Evolutionary conservation across 176 grass and related monocot genomes (phyloP).

Genomic region (Oryza nivara): DNA sequence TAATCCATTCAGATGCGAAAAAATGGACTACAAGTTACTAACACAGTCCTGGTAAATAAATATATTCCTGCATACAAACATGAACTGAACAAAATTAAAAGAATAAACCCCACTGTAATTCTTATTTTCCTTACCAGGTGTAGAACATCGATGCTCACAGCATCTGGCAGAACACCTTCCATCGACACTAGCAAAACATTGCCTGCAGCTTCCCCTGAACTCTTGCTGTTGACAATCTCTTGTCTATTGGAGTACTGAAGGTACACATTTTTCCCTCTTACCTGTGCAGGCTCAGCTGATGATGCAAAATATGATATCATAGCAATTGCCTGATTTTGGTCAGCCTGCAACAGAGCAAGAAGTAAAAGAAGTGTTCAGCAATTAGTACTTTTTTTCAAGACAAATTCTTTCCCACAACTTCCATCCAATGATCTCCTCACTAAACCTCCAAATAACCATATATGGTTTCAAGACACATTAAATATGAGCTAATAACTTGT

Average conservation of each 20-base stretch:
- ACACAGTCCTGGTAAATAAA: slow-evolving; percentile 51
- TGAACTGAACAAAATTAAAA: slow-evolving; percentile 42
- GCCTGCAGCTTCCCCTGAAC: slow-evolving; percentile 64
- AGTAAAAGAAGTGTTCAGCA: background rate
- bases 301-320: slow-evolving; percentile 95
- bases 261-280: slow-evolving; percentile 95
- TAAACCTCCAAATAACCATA: background rate
- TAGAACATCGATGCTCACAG: slow-evolving; percentile 93
- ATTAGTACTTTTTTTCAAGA: background rate
- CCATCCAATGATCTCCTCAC: background rate
- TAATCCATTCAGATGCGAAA: slow-evolving; percentile 73
- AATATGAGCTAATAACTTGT: background rate
- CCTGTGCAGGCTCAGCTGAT: slow-evolving; percentile 84
- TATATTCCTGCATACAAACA: slow-evolving; percentile 58
- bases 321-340: slow-evolving; percentile 85
- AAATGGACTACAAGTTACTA: slow-evolving; percentile 69
- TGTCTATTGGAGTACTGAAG: slow-evolving; percentile 96
- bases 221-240: slow-evolving; percentile 89
- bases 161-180: slow-evolving; percentile 85
- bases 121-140: slow-evolving; percentile 77
- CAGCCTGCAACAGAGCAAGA: slow-evolving; percentile 56
- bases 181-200: slow-evolving; percentile 87
- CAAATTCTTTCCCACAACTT: slow-evolving; percentile 31
- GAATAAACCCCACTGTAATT: slow-evolving; percentile 32
- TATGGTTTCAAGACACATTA: slow-evolving; percentile 4